Evolutionary conservation across 306 rosid species (phyloP), one percentile per base, ranked within the genome.

Genomic region (Rubus parviflorus): DNA sequence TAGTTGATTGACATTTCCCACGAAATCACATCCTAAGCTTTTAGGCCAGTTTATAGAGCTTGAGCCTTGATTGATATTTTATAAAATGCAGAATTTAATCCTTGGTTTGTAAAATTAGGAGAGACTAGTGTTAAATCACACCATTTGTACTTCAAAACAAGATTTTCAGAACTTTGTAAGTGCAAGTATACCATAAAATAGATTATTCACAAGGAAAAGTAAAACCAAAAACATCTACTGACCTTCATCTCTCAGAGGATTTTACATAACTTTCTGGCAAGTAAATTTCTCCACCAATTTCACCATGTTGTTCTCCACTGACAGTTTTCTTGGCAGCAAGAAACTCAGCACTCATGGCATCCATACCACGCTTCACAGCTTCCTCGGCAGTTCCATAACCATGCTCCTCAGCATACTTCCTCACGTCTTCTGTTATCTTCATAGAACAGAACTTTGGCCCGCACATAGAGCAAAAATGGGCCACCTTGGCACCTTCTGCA

Each of bases 401-500:
- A 46, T 96, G 97, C 78, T 96, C 85, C 86, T 91, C 99, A 25
- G 99, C 99, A 85, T 96, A 96, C 86, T 88, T 96, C 23, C 99
- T 77, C 74, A 96, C 98, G 77, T 96, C 99, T 85, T 96, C 99
- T 0, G 99, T 96, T 82, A 96, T 96, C 90, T 96, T 96, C 99
- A 96, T 96, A 46, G 98, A 96, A 83, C 98, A 96, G 89, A 96
- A 96, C 83, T 96, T 96, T 48, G 99, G 99, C 51, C 99, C 99
- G n/a, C 99, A 96, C 99, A 95, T 95, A 10, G 99, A 95, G 88
- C 99, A 95, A 84, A 95, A 96, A 78, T 96, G 99, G 23, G 99
- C 99, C 68, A 96, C 99, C 87, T 96, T 96, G 12, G 97, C 99
- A 57, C 99, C 99, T 23, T 96, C 99, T 25, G 99, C 66, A 14